A percentile compares a stretch with the other conserved stretches of the same genome.
These are phyloP conservation scores for Thielaviopsis ethacetica DNA, from an alignment of 2,329 filamentous ascomycete species.

Conservation along the genomic window DNA sequence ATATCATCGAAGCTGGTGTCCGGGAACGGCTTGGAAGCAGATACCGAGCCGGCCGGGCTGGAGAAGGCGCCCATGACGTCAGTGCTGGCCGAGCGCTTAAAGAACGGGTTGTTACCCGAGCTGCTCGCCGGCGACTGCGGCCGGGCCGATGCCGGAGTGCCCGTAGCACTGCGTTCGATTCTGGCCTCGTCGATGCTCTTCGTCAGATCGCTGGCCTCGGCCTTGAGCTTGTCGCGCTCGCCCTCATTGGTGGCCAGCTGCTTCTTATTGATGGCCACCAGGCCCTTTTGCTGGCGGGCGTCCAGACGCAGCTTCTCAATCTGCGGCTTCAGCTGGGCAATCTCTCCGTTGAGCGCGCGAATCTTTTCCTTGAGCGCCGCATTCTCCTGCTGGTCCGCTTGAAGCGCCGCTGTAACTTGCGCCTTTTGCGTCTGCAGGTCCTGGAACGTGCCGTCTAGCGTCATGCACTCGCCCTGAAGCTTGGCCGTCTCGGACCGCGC, in stretches of 20 bases:
- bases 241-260: constrained; percentile 79
- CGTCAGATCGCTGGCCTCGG: constrained; percentile 54
- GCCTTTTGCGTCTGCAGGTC: constrained; percentile 73
- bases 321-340: constrained; percentile 70
- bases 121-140: constrained; percentile 45
- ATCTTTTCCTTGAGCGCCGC: constrained; percentile 74
- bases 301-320: constrained; percentile 88
- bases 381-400: constrained; percentile 83
- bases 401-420: constrained; percentile 55
- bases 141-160: constrained; percentile 38
- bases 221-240: constrained; percentile 75
- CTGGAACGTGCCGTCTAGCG: constrained; percentile 64
- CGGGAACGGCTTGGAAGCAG: constrained; percentile 24
- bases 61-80: constrained; percentile 39
- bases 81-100: constrained; percentile 51
- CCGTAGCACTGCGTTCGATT: constrained; percentile 29
- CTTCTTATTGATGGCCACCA: constrained; percentile 98
- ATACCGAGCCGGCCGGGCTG: constrained; percentile 25
- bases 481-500: constrained; percentile 71
- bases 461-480: constrained; percentile 66
- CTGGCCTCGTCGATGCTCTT: constrained; percentile 21
- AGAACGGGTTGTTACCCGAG: constrained; percentile 79
- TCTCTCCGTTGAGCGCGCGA: constrained; percentile 63
- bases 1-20: constrained; percentile 72
- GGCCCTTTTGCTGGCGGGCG: constrained; percentile 84